These are phyloP conservation scores for Hymenoscyphus fraxineus DNA, from an alignment of 2,329 filamentous ascomycete genomes.

Conservation along the genomic window DNA sequence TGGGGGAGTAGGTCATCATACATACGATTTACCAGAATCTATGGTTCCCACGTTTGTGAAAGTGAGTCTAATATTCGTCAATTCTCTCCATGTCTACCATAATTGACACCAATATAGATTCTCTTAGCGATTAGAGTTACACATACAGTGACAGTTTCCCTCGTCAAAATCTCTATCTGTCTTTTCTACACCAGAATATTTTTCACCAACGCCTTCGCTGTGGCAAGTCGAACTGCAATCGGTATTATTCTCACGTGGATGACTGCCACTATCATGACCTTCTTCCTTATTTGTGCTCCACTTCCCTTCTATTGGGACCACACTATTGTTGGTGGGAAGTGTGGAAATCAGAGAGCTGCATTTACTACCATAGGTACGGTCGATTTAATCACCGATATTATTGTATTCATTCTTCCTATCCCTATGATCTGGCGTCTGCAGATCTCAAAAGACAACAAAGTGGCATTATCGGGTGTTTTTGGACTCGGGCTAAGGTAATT, in stretches of 20 bases:
- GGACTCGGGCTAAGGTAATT: constrained; percentile 10
- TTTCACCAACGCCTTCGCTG: constrained; percentile 5
- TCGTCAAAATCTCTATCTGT: constrained; percentile 32
- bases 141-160: constrained; percentile 5
- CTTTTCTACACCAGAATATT: constrained; percentile 14
- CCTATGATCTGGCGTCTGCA: constrained; percentile 36
- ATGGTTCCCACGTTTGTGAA: constrained; percentile 5
- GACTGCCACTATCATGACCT: background rate
- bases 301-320: constrained; percentile 10
- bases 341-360: constrained; percentile 4
- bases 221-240: constrained; percentile 5
- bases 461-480: constrained; percentile 10
- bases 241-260: constrained; percentile 8
- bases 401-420: constrained; percentile 36
- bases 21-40: background rate
- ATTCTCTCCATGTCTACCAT: background rate
- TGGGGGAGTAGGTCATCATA: constrained; percentile 7
- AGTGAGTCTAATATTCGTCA: background rate
- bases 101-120: background rate
- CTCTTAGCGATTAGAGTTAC: constrained; percentile 5
- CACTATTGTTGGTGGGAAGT: constrained; percentile 3
- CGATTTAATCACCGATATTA: constrained; percentile 14
- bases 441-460: constrained; percentile 19
- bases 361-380: constrained; percentile 18
- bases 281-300: constrained; percentile 8